Percentiles rank a stretch among this genome's conserved stretches.
These are phyloP conservation scores for Hyaloscypha finlandica DNA, from an alignment of 495 filamentous ascomycete species.

Conservation along the genomic window DNA sequence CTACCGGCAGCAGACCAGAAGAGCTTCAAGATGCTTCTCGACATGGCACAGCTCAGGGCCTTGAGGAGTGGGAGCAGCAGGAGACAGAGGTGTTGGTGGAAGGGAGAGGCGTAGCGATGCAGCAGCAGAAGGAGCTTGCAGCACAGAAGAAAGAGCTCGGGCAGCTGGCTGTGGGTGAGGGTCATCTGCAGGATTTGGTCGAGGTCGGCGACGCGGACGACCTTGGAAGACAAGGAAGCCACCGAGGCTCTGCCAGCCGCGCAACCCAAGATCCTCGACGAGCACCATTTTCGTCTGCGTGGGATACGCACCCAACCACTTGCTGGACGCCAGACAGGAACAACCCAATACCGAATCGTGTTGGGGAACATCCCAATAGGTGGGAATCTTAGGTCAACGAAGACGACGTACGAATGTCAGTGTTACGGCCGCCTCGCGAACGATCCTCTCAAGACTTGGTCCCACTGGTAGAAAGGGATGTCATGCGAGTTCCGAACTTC, in stretches of 20 bases:
- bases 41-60: conserved; percentile 11
- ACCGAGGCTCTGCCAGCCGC: too few relatives aligned
- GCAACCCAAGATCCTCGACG: too few relatives aligned
- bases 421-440: conserved; percentile 24
- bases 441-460: conserved; percentile 25
- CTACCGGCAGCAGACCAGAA: conserved; percentile 10
- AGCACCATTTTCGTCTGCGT: too few relatives aligned
- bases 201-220: too few relatives aligned
- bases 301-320: conserved; percentile 22
- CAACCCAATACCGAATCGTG: conserved; percentile 19
- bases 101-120: conserved; percentile 10
- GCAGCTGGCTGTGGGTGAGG: too few relatives aligned
- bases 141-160: too few relatives aligned
- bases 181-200: too few relatives aligned
- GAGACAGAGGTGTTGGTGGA: too few relatives aligned
- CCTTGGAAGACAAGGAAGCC: too few relatives aligned
- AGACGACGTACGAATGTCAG: conserved; percentile 22
- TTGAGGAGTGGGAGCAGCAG: conserved; percentile 4
- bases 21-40: conserved; percentile 14
- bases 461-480: too few relatives aligned
- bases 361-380: conserved; percentile 19
- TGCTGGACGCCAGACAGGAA: conserved; percentile 16
- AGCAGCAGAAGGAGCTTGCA: too few relatives aligned
- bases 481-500: too few relatives aligned
- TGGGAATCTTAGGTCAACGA: conserved; percentile 18